phyloP scores from a whole-genome alignment of 2,329 filamentous ascomycete genomes.

The Dothidotthia symphoricarpi region DNA sequence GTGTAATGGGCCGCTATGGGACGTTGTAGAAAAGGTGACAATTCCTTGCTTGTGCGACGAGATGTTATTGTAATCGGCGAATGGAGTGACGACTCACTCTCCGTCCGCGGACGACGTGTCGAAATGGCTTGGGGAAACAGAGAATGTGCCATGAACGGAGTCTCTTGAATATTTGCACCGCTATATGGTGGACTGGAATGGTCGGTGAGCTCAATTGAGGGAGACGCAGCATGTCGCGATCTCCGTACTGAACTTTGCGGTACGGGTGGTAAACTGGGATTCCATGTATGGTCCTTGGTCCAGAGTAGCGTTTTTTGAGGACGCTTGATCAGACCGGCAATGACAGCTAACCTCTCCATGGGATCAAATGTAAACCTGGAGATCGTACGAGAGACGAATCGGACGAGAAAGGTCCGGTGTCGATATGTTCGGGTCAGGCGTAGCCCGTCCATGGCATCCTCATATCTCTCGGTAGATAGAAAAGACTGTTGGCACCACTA shows the following conservation, averaged over 20 bases:
- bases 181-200: conserved; percentile 5
- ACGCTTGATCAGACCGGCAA: conserved; percentile 17
- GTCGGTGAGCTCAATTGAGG: conserved; percentile 17
- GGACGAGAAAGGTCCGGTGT: conserved; percentile 15
- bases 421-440: conserved; percentile 25
- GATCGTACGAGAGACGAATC: conserved; percentile 9
- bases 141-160: conserved; percentile 20
- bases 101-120: conserved; percentile 7
- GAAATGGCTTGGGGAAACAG: conserved; percentile 19
- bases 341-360: conserved; percentile 12
- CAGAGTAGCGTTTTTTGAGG: conserved; percentile 25
- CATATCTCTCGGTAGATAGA: conserved; percentile 36
- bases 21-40: conserved; percentile 4
- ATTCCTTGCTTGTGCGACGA: conserved; percentile 2
- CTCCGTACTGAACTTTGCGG: background rate
- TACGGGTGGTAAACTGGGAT: background rate
- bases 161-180: conserved; percentile 10
- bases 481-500: conserved; percentile 43
- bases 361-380: conserved; percentile 12
- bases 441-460: conserved; percentile 27
- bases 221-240: background rate
- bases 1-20: conserved; percentile 10
- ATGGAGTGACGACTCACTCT: conserved; percentile 12
- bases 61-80: background rate
- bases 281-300: conserved; percentile 14